Evolutionary conservation across 1,139 yeast genomes (phyloP), one percentile per base, ranked within the genome.

Genomic region (Kodamaea ohmeri): DNA sequence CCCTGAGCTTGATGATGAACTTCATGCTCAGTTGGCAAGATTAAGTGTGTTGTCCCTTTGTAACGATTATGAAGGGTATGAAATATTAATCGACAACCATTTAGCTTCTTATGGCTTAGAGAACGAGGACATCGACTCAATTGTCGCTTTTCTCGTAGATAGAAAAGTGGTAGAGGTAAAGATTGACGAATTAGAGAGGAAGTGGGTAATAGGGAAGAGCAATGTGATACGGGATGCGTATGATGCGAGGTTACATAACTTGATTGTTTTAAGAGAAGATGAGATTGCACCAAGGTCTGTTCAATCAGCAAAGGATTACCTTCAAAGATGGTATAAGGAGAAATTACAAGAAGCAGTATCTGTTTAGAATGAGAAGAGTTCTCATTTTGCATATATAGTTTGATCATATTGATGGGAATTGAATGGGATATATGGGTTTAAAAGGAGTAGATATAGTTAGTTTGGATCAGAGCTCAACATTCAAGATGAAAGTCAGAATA

Each of bases 191-290:
- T 51, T 50, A 16, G 39, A 42, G 4, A 42, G 48, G 1, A 20
- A 40, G 4, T 45, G 67, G 32, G 41, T 41, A 4, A 50, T 65
- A 4, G 39, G 45, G 4, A 53, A 47, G 15, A 47, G 57, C 17
- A 30, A 37, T 6, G 46, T 49, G 6, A 40, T 57, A 12, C 49
- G 73, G 34, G 73, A 68, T 45, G 55, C 65, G 13, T 66, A 51
- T 44, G 61, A 63, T 42, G 45, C 52, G 1, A 43, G 41, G 4
- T 41, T 47, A 17, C 54, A 60, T 30, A 25, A 36, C 9, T 42
- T 65, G 18, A 32, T 44, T 26, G 58, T 61, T 11, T 43, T 67
- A 25, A 36, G 42, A 6, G 56, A 52, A 36, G 44, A 40, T 3
- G 67, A 61, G 33, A 48, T 63, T 7, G 25, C 43, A n/a, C 44